Evolutionary conservation across 2,329 filamentous ascomycete species (phyloP).

Genomic region (Herpomyces periplanetae): DNA sequence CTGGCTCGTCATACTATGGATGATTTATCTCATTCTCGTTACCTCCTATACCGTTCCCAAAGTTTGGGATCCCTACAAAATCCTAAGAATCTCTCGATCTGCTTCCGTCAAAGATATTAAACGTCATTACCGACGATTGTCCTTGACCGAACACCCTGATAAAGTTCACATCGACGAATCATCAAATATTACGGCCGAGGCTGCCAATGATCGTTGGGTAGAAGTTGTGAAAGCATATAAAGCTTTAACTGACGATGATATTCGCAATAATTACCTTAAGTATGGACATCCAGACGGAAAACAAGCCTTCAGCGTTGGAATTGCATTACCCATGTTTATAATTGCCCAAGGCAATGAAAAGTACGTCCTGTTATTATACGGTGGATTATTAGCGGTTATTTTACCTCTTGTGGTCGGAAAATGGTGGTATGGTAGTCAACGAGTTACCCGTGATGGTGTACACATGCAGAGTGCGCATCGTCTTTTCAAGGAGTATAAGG

Average conservation of each 20-base stretch:
- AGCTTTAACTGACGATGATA: conserved; percentile 76
- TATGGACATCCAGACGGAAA: conserved; percentile 91
- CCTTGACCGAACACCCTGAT: conserved; percentile 60
- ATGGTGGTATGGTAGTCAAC: conserved; percentile 95
- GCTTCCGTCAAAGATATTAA: conserved; percentile 68
- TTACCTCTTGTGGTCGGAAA: conserved; percentile 72
- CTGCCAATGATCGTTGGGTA: conserved; percentile 54
- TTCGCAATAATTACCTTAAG: conserved; percentile 82
- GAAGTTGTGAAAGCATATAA: conserved; percentile 95
- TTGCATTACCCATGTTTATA: conserved; percentile 69
- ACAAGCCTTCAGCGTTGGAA: conserved; percentile 90
- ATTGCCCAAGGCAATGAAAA: conserved; percentile 77
- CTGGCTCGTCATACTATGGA: conserved; percentile 49
- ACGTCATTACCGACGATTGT: conserved; percentile 50
- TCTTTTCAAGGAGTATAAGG: conserved; percentile 68
- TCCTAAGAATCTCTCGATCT: conserved; percentile 45
- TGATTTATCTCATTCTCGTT: conserved; percentile 58
- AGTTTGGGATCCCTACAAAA: conserved; percentile 88
- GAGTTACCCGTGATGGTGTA: conserved; percentile 66
- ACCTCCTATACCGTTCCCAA: conserved; percentile 30
- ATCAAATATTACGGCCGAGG: conserved; percentile 61
- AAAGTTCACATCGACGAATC: conserved; percentile 44
- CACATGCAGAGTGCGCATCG: conserved; percentile 74
- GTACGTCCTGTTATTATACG: conserved; percentile 69
- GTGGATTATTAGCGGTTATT: conserved; percentile 45